Conservation (phyloP, 2,329 filamentous ascomycete genomes). For the Aphanocladium album region DNA sequence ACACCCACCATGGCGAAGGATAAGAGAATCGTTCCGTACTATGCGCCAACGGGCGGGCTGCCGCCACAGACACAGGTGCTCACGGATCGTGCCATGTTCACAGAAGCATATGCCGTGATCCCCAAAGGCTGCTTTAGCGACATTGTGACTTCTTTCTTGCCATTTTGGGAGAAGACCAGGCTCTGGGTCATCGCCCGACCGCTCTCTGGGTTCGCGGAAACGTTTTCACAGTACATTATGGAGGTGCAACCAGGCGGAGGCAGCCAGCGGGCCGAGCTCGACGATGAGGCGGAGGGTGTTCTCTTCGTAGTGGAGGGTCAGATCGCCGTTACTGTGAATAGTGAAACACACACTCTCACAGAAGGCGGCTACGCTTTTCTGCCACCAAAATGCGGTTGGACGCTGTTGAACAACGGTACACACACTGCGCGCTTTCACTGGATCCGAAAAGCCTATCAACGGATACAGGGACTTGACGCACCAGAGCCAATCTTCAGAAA, state of each 20-base stretch:
- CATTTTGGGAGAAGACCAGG: conserved; percentile 10
- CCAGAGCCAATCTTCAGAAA: conserved; percentile 8
- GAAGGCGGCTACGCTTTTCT: conserved; percentile 9
- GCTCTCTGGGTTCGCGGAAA: conserved; percentile 9
- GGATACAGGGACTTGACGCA: not conserved
- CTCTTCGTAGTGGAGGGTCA: conserved; percentile 10
- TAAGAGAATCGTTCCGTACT: conserved; percentile 2
- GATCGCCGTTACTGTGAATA: conserved; percentile 3
- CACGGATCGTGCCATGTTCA: conserved; percentile 12
- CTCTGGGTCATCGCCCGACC: conserved; percentile 12
- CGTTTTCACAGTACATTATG: conserved; percentile 12
- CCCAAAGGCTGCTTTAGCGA: conserved; percentile 10
- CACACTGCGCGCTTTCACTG: conserved; percentile 9
- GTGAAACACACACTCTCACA: not conserved
- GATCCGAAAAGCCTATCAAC: conserved; percentile 6
- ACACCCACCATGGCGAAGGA: not conserved
- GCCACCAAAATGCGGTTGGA: conserved; percentile 10
- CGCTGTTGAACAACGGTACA: conserved; percentile 2
- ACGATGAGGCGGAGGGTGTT: conserved; percentile 4
- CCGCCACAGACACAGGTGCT: conserved; percentile 10
- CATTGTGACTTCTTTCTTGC: conserved; percentile 10
- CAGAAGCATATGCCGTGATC: conserved; percentile 10
- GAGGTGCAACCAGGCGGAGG: conserved; percentile 9
- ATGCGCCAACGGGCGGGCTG: conserved; percentile 7
- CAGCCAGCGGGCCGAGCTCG: conserved; percentile 13